phyloP scores from a whole-genome alignment of 2,329 filamentous ascomycete genomes.

The Arthrobotrys conoides region DNA sequence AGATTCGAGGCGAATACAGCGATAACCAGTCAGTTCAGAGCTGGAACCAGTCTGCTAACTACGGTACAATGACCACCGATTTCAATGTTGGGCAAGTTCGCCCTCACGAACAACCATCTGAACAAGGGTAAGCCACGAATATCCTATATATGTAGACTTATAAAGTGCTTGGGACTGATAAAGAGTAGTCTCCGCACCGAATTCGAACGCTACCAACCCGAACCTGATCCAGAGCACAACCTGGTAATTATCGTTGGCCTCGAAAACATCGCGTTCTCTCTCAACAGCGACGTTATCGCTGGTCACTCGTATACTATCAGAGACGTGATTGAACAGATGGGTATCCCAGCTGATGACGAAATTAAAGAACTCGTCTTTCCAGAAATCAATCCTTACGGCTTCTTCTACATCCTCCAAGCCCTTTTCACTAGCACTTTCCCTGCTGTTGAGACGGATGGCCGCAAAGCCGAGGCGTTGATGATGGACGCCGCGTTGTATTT shows the following conservation, averaged over 20 bases:
- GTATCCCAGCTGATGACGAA: not conserved
- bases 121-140: not conserved
- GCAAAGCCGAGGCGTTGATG: not conserved
- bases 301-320: not conserved
- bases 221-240: conserved; percentile 2
- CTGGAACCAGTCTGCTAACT: not conserved
- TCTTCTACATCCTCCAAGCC: conserved; percentile 10
- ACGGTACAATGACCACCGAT: no score
- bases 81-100: no score
- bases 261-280: not conserved
- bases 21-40: not conserved
- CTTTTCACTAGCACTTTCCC: not conserved
- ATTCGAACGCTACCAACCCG: not conserved
- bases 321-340: not conserved
- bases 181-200: not conserved
- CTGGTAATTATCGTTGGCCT: not conserved
- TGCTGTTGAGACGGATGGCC: not conserved
- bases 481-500: conserved; percentile 5
- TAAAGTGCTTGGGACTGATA: no score
- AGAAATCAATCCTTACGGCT: conserved; percentile 4
- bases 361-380: conserved; percentile 13
- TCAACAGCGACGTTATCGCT: not conserved
- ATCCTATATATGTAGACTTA: no score
- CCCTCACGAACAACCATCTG: not conserved
- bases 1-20: not conserved